Base-by-base conservation (phyloP, 352 stramenopile species). In the Hyphochytrium catenoides region DNA sequence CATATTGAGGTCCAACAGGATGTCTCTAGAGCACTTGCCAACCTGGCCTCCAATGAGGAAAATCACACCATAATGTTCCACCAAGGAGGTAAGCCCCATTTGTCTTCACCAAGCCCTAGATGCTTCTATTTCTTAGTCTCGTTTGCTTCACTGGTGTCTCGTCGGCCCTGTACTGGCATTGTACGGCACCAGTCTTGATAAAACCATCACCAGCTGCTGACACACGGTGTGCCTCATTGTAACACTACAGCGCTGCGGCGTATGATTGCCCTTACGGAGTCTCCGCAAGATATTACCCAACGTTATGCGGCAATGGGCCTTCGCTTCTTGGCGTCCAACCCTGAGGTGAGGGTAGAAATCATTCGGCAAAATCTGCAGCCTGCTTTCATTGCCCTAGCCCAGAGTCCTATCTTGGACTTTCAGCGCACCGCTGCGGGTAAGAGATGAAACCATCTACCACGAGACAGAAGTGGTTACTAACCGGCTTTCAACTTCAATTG, bases 1-100 rank as follows among this genome's bases (percentile, higher is more conserved):
- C 74, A 83, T 47, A 56, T 66, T 5, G 83, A 96, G 50, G 87
- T 95, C 22, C 73, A 88, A 30, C 83, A 95, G 55, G 87, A 95
- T 45, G 74, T 82, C 25, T 71, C 71, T 18, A 65, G 83, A 7
- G 54, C 76, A 5, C 50, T 96, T 8, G 84, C 83, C 3, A 95
- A 95, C 42, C 39, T 95, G 11, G 77, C 62, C 44, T 78, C 74
- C 20, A 95, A 93, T 50, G 84, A 95, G 34, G 81, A 92, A 42
- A 91, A 83, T 48, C 83, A 95, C 54, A 26, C 66, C n/a, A 47
- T 56, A 1, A 65, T 93, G 5, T 93, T 94, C 61, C 73, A 77
- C 29, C 70, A 94, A 46, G 85, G 84, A 23, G 83, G 61, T n/a
- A n/a, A n/a, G n/a, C n/a, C n/a, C n/a, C n/a, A n/a, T n/a, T n/a